A percentile compares a stretch with the other conserved stretches of the same genome.
These are phyloP conservation scores for Endoconidiophora laricicola DNA, from an alignment of 2,329 filamentous ascomycete genomes.

Conservation along the genomic window DNA sequence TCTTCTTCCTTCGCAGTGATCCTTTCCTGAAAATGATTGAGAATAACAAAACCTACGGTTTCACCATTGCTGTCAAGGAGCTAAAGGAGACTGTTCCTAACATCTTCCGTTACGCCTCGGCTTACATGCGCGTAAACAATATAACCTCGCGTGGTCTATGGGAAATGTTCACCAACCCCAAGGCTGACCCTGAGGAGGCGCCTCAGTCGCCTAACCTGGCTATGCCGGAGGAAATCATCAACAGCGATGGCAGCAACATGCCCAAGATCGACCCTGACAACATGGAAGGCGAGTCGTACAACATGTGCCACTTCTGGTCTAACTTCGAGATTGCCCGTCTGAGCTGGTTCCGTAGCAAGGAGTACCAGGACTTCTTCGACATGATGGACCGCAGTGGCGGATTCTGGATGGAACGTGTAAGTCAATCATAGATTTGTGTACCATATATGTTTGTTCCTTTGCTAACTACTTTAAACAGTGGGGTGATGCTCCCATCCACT, in stretches of 20 bases:
- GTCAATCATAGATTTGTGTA: conserved; percentile 15
- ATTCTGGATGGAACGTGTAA: conserved; percentile 96
- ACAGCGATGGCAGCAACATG: conserved; percentile 49
- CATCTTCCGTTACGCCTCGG: conserved; percentile 96
- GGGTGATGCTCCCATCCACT: conserved; percentile 98
- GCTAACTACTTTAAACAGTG: conserved; percentile 43
- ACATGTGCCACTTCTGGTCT: conserved; percentile 99
- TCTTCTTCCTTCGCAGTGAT: conserved; percentile 38
- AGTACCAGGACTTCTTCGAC: conserved; percentile 94
- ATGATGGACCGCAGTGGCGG: conserved; percentile 98
- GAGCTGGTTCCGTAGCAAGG: conserved; percentile 91
- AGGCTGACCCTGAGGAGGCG: conserved; percentile 40
- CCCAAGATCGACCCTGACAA: conserved; percentile 74
- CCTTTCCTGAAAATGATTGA: conserved; percentile 92
- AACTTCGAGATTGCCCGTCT: conserved; percentile 96
- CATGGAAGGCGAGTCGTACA: conserved; percentile 97
- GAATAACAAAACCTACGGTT: conserved; percentile 92
- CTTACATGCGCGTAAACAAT: conserved; percentile 87
- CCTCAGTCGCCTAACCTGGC: conserved; percentile 46
- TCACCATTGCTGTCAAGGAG: conserved; percentile 97
- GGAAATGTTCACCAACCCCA: conserved; percentile 92
- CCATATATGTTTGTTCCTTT: conserved; percentile 5
- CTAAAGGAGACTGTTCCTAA: conserved; percentile 95
- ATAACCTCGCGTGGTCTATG: conserved; percentile 81
- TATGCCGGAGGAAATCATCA: conserved; percentile 66